Percentiles rank a stretch among this genome's conserved stretches.
phyloP scores from a whole-genome alignment of 2,329 filamentous ascomycete genomes.

The Pleurostoma richardsiae region DNA sequence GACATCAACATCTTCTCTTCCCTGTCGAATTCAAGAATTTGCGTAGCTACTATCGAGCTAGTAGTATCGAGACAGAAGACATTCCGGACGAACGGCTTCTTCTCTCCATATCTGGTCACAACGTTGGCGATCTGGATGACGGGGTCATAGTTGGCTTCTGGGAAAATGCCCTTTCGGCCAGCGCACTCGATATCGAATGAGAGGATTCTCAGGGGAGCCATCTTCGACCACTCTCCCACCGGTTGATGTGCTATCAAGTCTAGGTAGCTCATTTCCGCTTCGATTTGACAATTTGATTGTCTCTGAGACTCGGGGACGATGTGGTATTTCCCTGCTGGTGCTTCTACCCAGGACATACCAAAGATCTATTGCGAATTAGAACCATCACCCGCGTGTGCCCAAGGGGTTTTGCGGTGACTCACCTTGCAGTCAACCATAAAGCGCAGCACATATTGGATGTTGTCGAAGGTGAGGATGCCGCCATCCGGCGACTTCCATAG shows the following conservation, averaged over 20 bases:
- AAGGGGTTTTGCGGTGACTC: conserved; percentile 8
- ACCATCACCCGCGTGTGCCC: background rate
- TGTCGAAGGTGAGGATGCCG: conserved; percentile 88
- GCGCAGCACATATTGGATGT: conserved; percentile 86
- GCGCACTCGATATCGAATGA: conserved; percentile 99
- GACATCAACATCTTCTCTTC: conserved; percentile 88
- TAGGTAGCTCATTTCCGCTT: conserved; percentile 76
- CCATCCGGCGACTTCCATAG: conserved; percentile 71
- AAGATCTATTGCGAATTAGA: conserved; percentile 51
- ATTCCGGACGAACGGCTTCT: conserved; percentile 91
- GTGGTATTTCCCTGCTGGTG: conserved; percentile 66
- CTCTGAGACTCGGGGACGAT: conserved; percentile 61
- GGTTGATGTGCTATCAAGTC: conserved; percentile 84
- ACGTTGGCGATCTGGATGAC: conserved; percentile 98
- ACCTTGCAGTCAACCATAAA: conserved; percentile 98
- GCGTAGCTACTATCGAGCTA: conserved; percentile 89
- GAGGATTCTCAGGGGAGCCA: conserved; percentile 86
- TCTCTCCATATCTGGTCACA: conserved; percentile 90
- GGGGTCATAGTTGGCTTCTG: conserved; percentile 84
- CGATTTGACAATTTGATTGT: conserved; percentile 94
- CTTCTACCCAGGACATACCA: conserved; percentile 98
- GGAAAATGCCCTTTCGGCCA: conserved; percentile 94
- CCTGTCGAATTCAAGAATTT: conserved; percentile 75
- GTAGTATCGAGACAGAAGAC: conserved; percentile 94
- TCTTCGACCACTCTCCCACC: conserved; percentile 95